These are phyloP conservation scores for Penicillium canescens DNA, from an alignment of 495 filamentous ascomycete species.

Conservation along the genomic window DNA sequence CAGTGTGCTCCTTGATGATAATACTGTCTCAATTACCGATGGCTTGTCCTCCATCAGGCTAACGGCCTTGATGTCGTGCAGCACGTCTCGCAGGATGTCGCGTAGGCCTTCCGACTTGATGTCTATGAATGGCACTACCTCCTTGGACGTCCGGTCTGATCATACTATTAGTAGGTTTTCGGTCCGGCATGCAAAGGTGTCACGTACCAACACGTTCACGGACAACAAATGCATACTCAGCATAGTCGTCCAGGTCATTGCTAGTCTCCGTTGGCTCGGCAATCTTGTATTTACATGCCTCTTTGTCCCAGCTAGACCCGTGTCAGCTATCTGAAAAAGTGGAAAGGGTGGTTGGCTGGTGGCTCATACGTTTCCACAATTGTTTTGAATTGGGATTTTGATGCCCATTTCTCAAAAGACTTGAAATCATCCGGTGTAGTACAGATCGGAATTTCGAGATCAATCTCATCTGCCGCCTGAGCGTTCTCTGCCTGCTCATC, in stretches of 20 bases:
- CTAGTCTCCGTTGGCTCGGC: slow-evolving; percentile 12
- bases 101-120: slow-evolving; percentile 30
- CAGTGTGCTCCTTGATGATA: slow-evolving; percentile 10
- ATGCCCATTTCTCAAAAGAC: slow-evolving; percentile 23
- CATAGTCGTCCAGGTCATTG: slow-evolving; percentile 17
- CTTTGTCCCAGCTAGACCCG: slow-evolving; percentile 27
- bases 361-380: slow-evolving; percentile 21
- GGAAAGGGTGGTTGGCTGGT: slow-evolving; percentile 8
- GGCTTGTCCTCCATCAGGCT: slow-evolving; percentile 28
- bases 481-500: too few relatives aligned
- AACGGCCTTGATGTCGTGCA: slow-evolving; percentile 30
- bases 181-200: too few relatives aligned
- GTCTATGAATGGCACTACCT: slow-evolving; percentile 22
- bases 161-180: slow-evolving; percentile 16
- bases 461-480: slow-evolving; percentile 14
- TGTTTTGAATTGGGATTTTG: slow-evolving; percentile 18
- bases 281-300: slow-evolving; percentile 27
- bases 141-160: slow-evolving; percentile 23
- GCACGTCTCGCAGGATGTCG: slow-evolving; percentile 28
- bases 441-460: slow-evolving; percentile 19
- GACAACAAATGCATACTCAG: slow-evolving; percentile 27
- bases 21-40: slow-evolving; percentile 18
- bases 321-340: slow-evolving; percentile 10
- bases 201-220: slow-evolving; percentile 26
- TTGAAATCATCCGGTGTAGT: slow-evolving; percentile 26